phyloP scores from a whole-genome alignment of 1,284 basidiomycete species.

The Cryptococcus sp. region DNA sequence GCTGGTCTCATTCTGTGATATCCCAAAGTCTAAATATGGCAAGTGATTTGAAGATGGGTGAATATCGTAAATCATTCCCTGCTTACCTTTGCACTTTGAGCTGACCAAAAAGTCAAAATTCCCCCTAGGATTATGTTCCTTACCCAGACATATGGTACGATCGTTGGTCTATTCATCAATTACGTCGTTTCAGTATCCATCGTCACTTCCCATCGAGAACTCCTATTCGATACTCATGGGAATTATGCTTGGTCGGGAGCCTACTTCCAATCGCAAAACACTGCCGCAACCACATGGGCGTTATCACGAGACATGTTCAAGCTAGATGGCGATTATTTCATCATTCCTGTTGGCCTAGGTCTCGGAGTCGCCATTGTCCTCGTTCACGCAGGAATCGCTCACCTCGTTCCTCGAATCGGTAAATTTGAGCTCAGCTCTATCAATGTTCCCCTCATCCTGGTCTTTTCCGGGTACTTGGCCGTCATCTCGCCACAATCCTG shows the following conservation, averaged over 20 bases:
- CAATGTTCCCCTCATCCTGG: conserved; percentile 15
- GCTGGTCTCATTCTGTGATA: conserved; percentile 21
- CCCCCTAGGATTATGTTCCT: conserved; percentile 24
- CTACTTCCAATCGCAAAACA: conserved; percentile 12
- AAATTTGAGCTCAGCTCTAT: conserved; percentile 6
- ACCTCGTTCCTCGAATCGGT: conserved; percentile 13
- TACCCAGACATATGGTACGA: conserved; percentile 22
- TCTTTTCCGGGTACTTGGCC: conserved; percentile 12
- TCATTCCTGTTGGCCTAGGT: conserved; percentile 14
- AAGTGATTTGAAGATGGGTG: conserved; percentile 21
- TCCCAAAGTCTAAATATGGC: conserved; percentile 16
- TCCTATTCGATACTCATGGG: conserved; percentile 16
- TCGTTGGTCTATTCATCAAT: conserved; percentile 30
- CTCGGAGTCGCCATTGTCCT: conserved; percentile 15
- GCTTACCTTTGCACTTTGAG: background rate
- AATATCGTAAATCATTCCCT: conserved; percentile 8
- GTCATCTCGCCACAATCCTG: conserved; percentile 20
- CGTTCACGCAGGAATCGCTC: conserved; percentile 9
- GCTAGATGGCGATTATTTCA: conserved; percentile 4
- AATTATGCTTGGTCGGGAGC: conserved; percentile 13
- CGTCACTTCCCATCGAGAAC: conserved; percentile 21
- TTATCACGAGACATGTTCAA: conserved; percentile 15
- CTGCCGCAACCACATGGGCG: conserved; percentile 19
- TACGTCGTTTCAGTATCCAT: conserved; percentile 28
- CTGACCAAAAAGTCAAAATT: conserved; percentile 22